Base-by-base conservation (phyloP, 257 asterid genomes). In the Jaltomata sinuosa region DNA sequence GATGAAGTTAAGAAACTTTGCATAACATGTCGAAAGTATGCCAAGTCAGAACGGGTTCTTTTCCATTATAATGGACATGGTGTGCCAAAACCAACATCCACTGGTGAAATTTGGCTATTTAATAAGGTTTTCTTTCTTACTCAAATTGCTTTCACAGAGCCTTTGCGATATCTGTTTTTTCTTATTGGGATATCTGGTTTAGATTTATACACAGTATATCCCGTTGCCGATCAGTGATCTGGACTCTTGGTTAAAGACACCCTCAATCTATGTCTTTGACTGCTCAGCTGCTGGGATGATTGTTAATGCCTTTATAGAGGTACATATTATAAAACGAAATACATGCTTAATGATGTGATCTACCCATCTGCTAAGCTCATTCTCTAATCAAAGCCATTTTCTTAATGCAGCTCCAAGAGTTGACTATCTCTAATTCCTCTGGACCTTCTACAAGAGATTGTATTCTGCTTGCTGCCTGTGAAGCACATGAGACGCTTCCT, bases 21-120 rank as follows among this genome's bases (percentile, higher is more conserved):
- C 89, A 91, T 96, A n/a, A 90, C 96, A 64, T 97, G 98, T 88
- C 98, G 98, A 79, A 94, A 97, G 84, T 88, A 90, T 91, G 99
- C 97, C 6, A 95, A 95, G 89, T 90, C 97, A 69, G 99, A 97
- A 91, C 92, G 99, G 90, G 99, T 97, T 83, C 90, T 97, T 71
- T 95, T 92, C 89, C 99, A 97, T 89, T 97, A 94, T 87, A 97
- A 97, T 90, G 99, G 99, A 47, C 98, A 97, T 91, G 99, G 99
- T 81, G 99, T 97, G 84, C 97, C 98, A 52, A 95, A 94, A 92
- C 99, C 99, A 68, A 93, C 99, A 25, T 88, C 94, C 15, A 97
- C 86, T 83, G 98, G 98, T 84, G 98, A 97, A 93, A 95, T 86
- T 83, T 97, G 99, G 98, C 93, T 97, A 83, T 93, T 92, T 84